These are phyloP conservation scores for Pleurotus sapidus DNA, from an alignment of 768 basidiomycete species.

Conservation along the genomic window DNA sequence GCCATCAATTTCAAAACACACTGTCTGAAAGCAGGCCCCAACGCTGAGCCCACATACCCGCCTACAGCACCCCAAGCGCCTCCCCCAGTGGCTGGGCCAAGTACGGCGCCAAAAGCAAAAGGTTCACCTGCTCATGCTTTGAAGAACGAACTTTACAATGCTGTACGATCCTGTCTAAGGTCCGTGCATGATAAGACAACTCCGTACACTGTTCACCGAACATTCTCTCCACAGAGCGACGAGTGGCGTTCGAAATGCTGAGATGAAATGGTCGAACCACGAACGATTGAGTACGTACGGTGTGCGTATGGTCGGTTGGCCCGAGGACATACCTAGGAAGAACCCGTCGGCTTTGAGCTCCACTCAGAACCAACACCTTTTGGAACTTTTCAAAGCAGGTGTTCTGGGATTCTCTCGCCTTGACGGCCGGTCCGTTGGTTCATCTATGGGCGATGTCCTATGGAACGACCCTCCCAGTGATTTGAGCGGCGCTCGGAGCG, in stretches of 20 bases:
- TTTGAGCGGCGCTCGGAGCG: conserved; percentile 55
- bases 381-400: conserved; percentile 48
- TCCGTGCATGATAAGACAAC: conserved; percentile 18
- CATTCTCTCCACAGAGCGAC: conserved; percentile 33
- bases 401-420: conserved; percentile 41
- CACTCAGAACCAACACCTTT: conserved; percentile 49
- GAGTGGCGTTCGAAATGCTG: conserved; percentile 60
- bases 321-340: conserved; percentile 49
- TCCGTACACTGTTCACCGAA: too few species aligned
- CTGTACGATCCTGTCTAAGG: conserved; percentile 54
- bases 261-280: conserved; percentile 77
- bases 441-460: neutral
- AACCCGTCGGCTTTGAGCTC: conserved; percentile 61
- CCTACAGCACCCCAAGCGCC: conserved; percentile 11
- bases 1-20: conserved; percentile 52
- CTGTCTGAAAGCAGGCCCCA: conserved; percentile 29
- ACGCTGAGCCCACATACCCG: conserved; percentile 6
- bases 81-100: conserved; percentile 2
- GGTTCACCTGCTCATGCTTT: conserved; percentile 28
- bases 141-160: conserved; percentile 56
- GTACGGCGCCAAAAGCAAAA: conserved; percentile 22
- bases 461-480: too few species aligned
- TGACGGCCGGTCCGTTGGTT: conserved; percentile 12
- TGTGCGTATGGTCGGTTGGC: conserved; percentile 65
- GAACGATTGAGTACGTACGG: conserved; percentile 54